Evolutionary conservation across 129 eudicot genomes (phyloP).

Genomic region (Tagetes erecta): DNA sequence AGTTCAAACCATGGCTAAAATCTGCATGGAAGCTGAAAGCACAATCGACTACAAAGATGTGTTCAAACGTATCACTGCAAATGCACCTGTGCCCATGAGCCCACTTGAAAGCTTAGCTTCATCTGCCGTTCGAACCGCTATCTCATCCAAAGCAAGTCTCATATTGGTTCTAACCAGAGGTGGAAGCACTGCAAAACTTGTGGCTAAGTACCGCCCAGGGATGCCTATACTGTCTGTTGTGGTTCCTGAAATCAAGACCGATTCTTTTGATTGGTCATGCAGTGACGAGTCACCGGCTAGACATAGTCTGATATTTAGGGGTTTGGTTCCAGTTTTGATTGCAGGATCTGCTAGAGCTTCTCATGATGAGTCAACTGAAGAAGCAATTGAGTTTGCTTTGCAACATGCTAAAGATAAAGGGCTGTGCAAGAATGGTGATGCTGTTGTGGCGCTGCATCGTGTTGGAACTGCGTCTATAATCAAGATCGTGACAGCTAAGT

Average conservation of each 20-base stretch:
- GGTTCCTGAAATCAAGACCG: constrained; percentile 60
- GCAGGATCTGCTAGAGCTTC: constrained; percentile 71
- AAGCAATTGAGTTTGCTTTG: constrained; percentile 51
- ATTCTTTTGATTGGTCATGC: constrained; percentile 69
- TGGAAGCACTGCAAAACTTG: constrained; percentile 62
- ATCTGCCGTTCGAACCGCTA: constrained; percentile 63
- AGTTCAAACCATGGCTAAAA: constrained; percentile 70
- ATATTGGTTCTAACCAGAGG: constrained; percentile 56
- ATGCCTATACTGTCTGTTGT: constrained; percentile 65
- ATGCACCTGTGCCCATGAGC: constrained; percentile 74
- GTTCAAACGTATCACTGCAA: constrained; percentile 57
- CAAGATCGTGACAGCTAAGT: constrained; percentile 58
- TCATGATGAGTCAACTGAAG: constrained; percentile 64
- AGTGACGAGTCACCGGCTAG: constrained; percentile 67
- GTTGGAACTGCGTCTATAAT: constrained; percentile 53
- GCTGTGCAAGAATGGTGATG: constrained; percentile 49
- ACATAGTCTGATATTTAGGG: constrained; percentile 60
- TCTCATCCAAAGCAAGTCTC: constrained; percentile 39
- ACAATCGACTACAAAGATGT: constrained; percentile 57
- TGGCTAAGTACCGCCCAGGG: constrained; percentile 60
- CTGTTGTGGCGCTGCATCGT: constrained; percentile 55
- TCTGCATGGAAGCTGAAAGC: constrained; percentile 69
- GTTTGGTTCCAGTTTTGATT: constrained; percentile 56
- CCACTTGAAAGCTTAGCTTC: constrained; percentile 71
- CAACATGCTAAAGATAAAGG: constrained; percentile 49